These are phyloP conservation scores for Erythrobasidium hasegawianum DNA, from an alignment of 1,284 basidiomycete species.

Conservation along the genomic window DNA sequence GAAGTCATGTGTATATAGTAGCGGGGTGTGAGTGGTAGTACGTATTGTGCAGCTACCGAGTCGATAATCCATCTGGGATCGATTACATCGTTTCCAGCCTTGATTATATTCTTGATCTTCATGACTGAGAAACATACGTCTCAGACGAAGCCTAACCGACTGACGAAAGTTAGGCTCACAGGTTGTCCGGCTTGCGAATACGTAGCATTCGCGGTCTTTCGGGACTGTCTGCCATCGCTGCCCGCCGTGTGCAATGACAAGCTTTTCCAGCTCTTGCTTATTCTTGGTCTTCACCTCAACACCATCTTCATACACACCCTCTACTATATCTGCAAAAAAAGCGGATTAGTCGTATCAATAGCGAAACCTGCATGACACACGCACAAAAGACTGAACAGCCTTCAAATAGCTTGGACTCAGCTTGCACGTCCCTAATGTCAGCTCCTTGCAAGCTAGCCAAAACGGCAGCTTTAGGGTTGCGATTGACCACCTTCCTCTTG, in stretches of 20 bases:
- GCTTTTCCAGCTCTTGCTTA: constrained; percentile 47
- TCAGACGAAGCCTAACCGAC: neutral
- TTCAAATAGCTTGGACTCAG: constrained; percentile 64
- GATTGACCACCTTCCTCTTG: constrained; percentile 14
- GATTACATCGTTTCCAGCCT: constrained; percentile 61
- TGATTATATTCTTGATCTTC: constrained; percentile 54
- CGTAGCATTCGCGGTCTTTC: constrained; percentile 54
- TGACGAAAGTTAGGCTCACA: constrained; percentile 5
- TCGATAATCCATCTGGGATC: constrained; percentile 75
- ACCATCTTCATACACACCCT: constrained; percentile 41
- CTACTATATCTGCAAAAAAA: constrained; percentile 2
- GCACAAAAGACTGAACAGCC: constrained; percentile 64
- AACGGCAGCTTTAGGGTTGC: constrained; percentile 55
- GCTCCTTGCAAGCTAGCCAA: constrained; percentile 64
- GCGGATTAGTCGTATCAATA: constrained; percentile 49
- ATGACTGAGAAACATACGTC: constrained; percentile 42
- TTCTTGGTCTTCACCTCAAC: constrained; percentile 32
- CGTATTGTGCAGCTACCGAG: constrained; percentile 60
- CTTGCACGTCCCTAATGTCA: constrained; percentile 58
- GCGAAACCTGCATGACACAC: neutral
- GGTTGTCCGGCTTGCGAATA: constrained; percentile 35
- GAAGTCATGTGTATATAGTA: constrained; percentile 18
- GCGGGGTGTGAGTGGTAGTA: constrained; percentile 65
- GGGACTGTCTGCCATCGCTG: constrained; percentile 52
- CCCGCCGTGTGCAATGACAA: constrained; percentile 72